phyloP scores from a whole-genome alignment of 2,329 filamentous ascomycete species.

The Cercospora sp. region DNA sequence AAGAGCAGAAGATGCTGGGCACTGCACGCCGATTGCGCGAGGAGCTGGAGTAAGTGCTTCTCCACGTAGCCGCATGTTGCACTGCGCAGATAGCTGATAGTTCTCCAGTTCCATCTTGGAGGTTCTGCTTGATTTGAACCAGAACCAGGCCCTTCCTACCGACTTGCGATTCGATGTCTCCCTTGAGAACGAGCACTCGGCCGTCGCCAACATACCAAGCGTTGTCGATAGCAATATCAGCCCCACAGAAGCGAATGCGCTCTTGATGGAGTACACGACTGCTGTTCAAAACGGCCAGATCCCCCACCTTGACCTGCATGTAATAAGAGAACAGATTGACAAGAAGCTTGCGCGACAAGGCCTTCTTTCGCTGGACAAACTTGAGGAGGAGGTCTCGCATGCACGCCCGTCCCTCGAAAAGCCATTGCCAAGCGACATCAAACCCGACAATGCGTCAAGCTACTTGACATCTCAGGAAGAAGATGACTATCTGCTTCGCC shows the following conservation, averaged over 20 bases:
- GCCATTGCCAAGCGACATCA: constrained; percentile 44
- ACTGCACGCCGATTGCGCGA: constrained; percentile 81
- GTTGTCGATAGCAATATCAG: constrained; percentile 47
- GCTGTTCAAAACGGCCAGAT: constrained; percentile 39
- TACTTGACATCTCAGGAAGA: constrained; percentile 71
- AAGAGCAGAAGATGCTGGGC: constrained; percentile 76
- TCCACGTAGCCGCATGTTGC: background rate
- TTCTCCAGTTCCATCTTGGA: constrained; percentile 75
- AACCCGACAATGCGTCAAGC: constrained; percentile 58
- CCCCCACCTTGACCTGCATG: constrained; percentile 35
- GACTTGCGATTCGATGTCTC: constrained; percentile 61
- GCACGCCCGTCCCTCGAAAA: constrained; percentile 29
- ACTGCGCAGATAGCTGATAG: constrained; percentile 17
- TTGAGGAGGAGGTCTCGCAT: constrained; percentile 47
- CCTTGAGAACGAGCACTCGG: constrained; percentile 70
- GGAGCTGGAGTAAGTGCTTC: constrained; percentile 77
- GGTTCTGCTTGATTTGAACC: constrained; percentile 85
- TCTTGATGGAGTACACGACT: constrained; percentile 38
- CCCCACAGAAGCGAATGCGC: constrained; percentile 35
- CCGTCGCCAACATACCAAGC: constrained; percentile 52
- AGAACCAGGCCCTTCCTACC: constrained; percentile 54
- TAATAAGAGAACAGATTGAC: constrained; percentile 37
- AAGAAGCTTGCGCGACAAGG: constrained; percentile 34
- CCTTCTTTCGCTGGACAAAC: constrained; percentile 36
- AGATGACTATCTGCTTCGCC: constrained; percentile 69